These are phyloP conservation scores for Phialophora chinensis DNA, from an alignment of 2,329 filamentous ascomycete species.

Conservation along the genomic window DNA sequence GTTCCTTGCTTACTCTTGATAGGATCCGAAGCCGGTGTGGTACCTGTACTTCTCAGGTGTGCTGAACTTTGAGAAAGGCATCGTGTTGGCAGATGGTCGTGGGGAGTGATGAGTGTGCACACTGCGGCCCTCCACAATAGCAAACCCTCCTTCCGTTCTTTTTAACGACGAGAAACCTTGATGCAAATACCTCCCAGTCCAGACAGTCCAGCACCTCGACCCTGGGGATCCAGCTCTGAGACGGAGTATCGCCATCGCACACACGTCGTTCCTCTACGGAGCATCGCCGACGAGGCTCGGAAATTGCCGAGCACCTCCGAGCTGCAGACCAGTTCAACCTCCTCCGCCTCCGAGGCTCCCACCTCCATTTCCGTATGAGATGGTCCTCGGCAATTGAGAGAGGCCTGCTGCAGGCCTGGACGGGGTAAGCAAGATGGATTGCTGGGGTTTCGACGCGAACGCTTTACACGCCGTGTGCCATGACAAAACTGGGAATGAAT, in stretches of 20 bases:
- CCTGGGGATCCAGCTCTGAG: no score
- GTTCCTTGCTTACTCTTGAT: conserved; percentile 68
- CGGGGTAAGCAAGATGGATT: no score
- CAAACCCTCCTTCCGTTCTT: background rate
- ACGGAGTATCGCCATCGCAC: background rate
- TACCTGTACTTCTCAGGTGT: conserved; percentile 73
- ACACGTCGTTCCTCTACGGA: background rate
- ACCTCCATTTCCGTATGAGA: background rate
- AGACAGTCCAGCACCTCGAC: background rate
- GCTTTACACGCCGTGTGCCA: no score
- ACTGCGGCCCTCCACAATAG: background rate
- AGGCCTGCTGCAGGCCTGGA: no score
- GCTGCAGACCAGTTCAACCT: background rate
- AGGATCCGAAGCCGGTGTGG: conserved; percentile 75
- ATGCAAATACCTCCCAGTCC: background rate
- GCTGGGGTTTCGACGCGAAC: no score
- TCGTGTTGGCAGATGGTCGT: conserved; percentile 42
- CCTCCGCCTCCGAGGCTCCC: background rate
- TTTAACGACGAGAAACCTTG: background rate
- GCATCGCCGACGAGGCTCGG: background rate
- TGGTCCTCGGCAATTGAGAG: no score
- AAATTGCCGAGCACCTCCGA: conserved; percentile 3
- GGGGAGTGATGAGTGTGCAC: background rate
- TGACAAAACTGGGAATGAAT: no score
- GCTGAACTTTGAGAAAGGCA: conserved; percentile 68